These are phyloP conservation scores for Barnettozyma sp. DNA, from an alignment of 805 yeast species.

Conservation along the genomic window DNA sequence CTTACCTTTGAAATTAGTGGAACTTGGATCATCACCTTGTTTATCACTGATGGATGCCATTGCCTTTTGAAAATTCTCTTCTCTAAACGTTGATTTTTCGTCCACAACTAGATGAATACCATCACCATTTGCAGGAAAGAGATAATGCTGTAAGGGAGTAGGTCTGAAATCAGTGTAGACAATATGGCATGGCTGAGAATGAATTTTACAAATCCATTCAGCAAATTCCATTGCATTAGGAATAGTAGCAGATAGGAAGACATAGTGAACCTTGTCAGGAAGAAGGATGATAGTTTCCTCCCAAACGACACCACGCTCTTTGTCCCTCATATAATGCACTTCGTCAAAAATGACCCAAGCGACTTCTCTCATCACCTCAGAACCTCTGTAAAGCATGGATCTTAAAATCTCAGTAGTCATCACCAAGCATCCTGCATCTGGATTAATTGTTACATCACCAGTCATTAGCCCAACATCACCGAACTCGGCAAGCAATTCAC, in stretches of 20 bases:
- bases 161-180: slow-evolving; percentile 99
- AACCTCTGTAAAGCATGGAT: slow-evolving; percentile 94
- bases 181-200: slow-evolving; percentile 95
- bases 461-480: slow-evolving; percentile 97
- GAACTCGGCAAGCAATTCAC: slow-evolving; percentile 87
- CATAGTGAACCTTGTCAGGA: slow-evolving; percentile 94
- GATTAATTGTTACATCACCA: slow-evolving; percentile 97
- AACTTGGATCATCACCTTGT: slow-evolving; percentile 76
- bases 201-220: slow-evolving; percentile 95
- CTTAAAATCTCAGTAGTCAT: slow-evolving; percentile 98
- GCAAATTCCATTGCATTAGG: slow-evolving; percentile 99
- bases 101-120: slow-evolving; percentile 97
- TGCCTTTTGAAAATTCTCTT: slow-evolving; percentile 96
- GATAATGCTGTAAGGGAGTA: slow-evolving; percentile 94
- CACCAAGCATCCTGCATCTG: slow-evolving; percentile 95
- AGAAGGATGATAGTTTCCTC: slow-evolving; percentile 94
- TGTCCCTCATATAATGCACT: slow-evolving; percentile 97
- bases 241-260: slow-evolving; percentile 90
- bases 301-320: slow-evolving; percentile 99
- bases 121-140: slow-evolving; percentile 97
- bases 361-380: slow-evolving; percentile 97
- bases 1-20: slow-evolving; percentile 54
- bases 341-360: slow-evolving; percentile 99
- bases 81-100: slow-evolving; percentile 92
- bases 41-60: slow-evolving; percentile 87